Evolutionary conservation across 192 early-diverging fungal genomes (phyloP).

Genomic region (Podila horticola): DNA sequence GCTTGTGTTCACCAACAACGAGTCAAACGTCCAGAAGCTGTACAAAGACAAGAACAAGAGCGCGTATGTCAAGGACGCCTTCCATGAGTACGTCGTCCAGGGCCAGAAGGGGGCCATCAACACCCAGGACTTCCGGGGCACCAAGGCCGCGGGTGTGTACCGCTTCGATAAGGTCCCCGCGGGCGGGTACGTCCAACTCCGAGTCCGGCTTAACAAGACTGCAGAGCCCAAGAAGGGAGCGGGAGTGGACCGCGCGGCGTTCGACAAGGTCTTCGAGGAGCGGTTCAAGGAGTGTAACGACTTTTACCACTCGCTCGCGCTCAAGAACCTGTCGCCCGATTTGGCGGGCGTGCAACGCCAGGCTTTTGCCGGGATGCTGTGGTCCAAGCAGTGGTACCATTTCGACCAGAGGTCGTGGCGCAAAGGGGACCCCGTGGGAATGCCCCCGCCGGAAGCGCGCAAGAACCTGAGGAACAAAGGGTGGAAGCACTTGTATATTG

Average conservation of each 20-base stretch:
- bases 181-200: constrained; percentile 30
- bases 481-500: constrained; percentile 47
- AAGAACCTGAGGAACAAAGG: constrained; percentile 34
- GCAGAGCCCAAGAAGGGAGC: not conserved
- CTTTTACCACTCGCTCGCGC: constrained; percentile 12
- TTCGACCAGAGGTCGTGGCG: constrained; percentile 47
- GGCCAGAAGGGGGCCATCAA: constrained; percentile 48
- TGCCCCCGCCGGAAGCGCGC: constrained; percentile 22
- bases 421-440: constrained; percentile 32
- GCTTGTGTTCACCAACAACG: constrained; percentile 62
- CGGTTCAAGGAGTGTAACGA: constrained; percentile 28
- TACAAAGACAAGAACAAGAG: constrained; percentile 54
- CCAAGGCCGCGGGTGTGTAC: constrained; percentile 60
- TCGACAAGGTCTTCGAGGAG: constrained; percentile 19
- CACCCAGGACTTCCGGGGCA: constrained; percentile 43
- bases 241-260: constrained; percentile 4
- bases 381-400: constrained; percentile 50
- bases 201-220: constrained; percentile 27
- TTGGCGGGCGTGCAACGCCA: constrained; percentile 26
- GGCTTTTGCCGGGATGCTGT: constrained; percentile 43
- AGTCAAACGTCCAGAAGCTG: constrained; percentile 53
- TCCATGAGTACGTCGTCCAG: constrained; percentile 56
- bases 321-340: constrained; percentile 16
- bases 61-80: constrained; percentile 54
- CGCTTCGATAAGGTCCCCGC: constrained; percentile 53